phyloP scores from a whole-genome alignment of 352 stramenopile species.

The Pythium plurisporium region DNA sequence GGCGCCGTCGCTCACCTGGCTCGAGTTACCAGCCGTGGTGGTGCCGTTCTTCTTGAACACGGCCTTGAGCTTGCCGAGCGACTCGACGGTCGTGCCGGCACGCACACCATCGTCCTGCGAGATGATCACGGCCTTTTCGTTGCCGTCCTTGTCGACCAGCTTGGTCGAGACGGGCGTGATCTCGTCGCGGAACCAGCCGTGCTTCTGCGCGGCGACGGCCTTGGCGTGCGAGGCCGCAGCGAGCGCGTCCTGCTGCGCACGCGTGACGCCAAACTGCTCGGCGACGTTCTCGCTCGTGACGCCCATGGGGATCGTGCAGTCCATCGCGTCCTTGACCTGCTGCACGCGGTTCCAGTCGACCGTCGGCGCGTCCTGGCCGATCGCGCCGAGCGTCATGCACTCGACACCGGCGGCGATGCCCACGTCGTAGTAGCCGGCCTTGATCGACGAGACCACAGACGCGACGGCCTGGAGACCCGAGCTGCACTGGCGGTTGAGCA shows the following conservation, averaged over 20 bases:
- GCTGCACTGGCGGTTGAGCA: slow-evolving; percentile 86
- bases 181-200: slow-evolving; percentile 85
- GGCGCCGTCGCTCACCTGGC: slow-evolving; percentile 87
- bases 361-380: slow-evolving; percentile 44
- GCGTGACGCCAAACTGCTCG: slow-evolving; percentile 68
- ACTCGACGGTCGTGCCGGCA: slow-evolving; percentile 53
- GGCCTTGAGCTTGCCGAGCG: slow-evolving; percentile 66
- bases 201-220: slow-evolving; percentile 58
- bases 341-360: slow-evolving; percentile 56
- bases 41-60: slow-evolving; percentile 80
- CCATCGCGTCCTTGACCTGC: slow-evolving; percentile 62
- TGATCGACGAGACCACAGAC: slow-evolving; percentile 68
- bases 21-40: slow-evolving; percentile 82
- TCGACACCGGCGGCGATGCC: slow-evolving; percentile 84
- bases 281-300: slow-evolving; percentile 87
- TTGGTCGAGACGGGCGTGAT: slow-evolving; percentile 83
- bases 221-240: slow-evolving; percentile 75
- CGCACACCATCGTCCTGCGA: slow-evolving; percentile 72
- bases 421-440: slow-evolving; percentile 82
- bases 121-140: slow-evolving; percentile 73
- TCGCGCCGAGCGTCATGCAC: slow-evolving; percentile 75
- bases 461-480: slow-evolving; percentile 84
- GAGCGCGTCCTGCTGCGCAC: slow-evolving; percentile 74
- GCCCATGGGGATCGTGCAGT: slow-evolving; percentile 83
- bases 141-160: slow-evolving; percentile 72